Evolutionary conservation across 2,329 filamentous ascomycete species (phyloP).

Genomic region (Chrysosporium keratinophilum): DNA sequence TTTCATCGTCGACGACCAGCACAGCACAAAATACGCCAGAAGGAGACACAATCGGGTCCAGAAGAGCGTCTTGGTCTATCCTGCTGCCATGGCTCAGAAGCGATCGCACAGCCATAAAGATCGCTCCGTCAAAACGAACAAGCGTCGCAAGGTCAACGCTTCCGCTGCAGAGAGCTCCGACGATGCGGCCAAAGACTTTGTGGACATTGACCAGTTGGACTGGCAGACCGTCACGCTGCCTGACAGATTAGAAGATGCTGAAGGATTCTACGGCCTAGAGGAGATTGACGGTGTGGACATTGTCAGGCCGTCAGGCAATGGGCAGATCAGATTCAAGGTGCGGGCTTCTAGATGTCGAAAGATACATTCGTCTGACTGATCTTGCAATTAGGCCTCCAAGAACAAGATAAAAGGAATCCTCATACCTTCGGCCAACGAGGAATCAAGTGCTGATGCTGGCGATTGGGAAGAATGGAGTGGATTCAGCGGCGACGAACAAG

Average conservation of each 20-base stretch:
- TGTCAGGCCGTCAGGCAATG: slow-evolving; percentile 50
- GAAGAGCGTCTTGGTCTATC: background rate
- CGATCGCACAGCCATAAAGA: slow-evolving; percentile 27
- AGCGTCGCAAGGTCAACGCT: slow-evolving; percentile 27
- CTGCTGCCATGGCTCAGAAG: slow-evolving; percentile 22
- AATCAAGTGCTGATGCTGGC: slow-evolving; percentile 16
- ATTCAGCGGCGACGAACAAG: slow-evolving; percentile 45
- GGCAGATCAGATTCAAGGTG: slow-evolving; percentile 37
- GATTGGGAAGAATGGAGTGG: slow-evolving; percentile 54
- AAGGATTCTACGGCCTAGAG: slow-evolving; percentile 84
- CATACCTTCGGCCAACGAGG: slow-evolving; percentile 19
- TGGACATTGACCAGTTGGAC: slow-evolving; percentile 43
- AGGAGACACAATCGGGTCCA: too few species aligned
- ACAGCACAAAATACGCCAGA: too few species aligned
- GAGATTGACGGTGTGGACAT: slow-evolving; percentile 87
- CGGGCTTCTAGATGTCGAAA: background rate
- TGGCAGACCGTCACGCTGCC: slow-evolving; percentile 59
- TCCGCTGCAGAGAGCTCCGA: slow-evolving; percentile 16
- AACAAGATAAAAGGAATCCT: slow-evolving; percentile 22
- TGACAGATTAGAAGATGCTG: slow-evolving; percentile 74
- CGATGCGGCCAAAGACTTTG: slow-evolving; percentile 21
- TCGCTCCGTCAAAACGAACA: slow-evolving; percentile 24
- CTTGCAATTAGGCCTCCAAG: slow-evolving; percentile 24
- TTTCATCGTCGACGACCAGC: too few species aligned
- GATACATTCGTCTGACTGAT: background rate